Evolutionary conservation across 208 protist species (phyloP), one percentile per base, ranked within the genome.

Genomic region (Tritrichomonas musculus): DNA sequence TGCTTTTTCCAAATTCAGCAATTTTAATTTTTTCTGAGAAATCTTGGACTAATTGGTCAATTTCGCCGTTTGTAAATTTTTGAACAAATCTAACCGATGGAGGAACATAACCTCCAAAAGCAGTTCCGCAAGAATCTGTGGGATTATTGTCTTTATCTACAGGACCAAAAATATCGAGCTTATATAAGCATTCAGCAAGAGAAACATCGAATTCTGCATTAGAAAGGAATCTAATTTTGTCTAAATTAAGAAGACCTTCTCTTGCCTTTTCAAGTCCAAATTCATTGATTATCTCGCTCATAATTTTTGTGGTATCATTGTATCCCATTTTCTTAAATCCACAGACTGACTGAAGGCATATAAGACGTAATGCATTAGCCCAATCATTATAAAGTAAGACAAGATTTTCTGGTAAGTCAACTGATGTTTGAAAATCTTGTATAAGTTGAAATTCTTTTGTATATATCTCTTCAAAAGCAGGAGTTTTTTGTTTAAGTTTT

Each of bases 361-460:
- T 1, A 8, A 88, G 13, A 9, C 77, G 33, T 39, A 88, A 27
- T 53, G 77, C 77, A 53, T 25, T 60, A 25, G 4, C 1, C 77
- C 77, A 88, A 60, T 88, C 77, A 88, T 88, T 88, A 20, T 27
- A 88, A 20, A 88, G n/a, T 88, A 36, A 44, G 20, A 88, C 77
- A 39, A 57, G 30, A 60, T 57, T 57, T 57, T 88, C 77, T 3
- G 77, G 47, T 39, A 57, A 57, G 30, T 88, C 77, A 60, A 60
- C 17, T 22, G 11, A 60, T 22, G 53, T 22, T 5, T 60, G 53
- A n/a, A n/a, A n/a, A 60, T 60, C 11, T 60, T 60, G 53, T 60
- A 60, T 5, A 60, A 60, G 53, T 60, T 60, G 53, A 60, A 60
- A 60, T 60, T 60, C 53, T 22, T 17, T 60, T 22, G 11, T 60